Base-by-base conservation (phyloP, 768 basidiomycete genomes). In the Sistotremastrum suecicum region DNA sequence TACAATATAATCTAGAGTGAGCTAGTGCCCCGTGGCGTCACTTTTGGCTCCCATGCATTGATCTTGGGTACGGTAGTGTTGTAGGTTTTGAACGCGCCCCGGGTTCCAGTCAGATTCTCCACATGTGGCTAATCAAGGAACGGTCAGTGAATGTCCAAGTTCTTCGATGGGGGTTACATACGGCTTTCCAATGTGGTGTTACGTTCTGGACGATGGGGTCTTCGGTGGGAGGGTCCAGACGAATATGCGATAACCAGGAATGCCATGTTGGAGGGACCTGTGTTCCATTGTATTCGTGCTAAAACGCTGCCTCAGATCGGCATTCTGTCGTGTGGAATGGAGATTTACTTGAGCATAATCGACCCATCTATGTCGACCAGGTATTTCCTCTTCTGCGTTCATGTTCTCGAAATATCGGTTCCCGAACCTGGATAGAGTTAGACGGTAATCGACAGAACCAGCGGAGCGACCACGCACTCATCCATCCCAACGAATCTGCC, bases 191-290 rank as follows among this genome's bases (percentile, higher is more conserved):
- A 0, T 79, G 63, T 2, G 84, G 89, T 32, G 76, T 74, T 36
- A 71, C 54, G 48, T 68, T 74, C 56, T 82, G 74, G 62, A 94
- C 66, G 29, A 88, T 64, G 1, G 69, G 58, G 56, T 98, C 94
- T 48, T 81, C 69, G 1, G 71, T 66, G 1, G 94, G 94, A 4
- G 89, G 74, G 29, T 80, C 76, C 53, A 79, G 75, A 42, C 94
- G 83, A 55, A 94, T 95, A 58, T 95, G 90, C 7, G 74, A 71
- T 35, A 97, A 65, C 92, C 92, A 98, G 4, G 91, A 79, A 66
- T 95, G 94, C 94, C 94, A 97, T 64, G 94, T 91, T 0, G 92
- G 76, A 10, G 90, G 86, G 34, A 95, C 80, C 68, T 99, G 94
- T 0, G 87, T 74, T n/a, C 86, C 88, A 56, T 97, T 83, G 64